phyloP scores from a whole-genome alignment of 345 rosid species.

The Syzygium aromaticum region DNA sequence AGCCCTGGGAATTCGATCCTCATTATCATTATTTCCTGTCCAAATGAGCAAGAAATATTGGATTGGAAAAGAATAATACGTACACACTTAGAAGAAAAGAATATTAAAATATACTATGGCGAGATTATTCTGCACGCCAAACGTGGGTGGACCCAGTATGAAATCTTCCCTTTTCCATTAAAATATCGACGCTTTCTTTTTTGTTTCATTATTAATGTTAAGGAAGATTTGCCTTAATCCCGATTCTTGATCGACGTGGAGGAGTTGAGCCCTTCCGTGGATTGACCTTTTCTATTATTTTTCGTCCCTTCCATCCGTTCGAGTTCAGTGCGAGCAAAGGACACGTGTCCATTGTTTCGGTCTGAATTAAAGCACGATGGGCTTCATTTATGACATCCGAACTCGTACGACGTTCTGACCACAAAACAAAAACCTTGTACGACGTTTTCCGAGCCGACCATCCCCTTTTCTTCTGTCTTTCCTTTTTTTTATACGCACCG shows the following conservation, averaged over 20 bases:
- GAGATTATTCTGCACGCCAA: not conserved
- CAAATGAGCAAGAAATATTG: not conserved
- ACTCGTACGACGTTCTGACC: not conserved
- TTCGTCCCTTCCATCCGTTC: not conserved
- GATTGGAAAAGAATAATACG: not conserved
- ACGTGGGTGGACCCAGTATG: not conserved
- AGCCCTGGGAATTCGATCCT: not conserved
- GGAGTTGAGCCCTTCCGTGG: not conserved
- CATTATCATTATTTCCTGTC: not conserved
- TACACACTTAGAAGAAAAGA: not conserved
- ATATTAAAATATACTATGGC: not conserved
- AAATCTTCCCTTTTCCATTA: not conserved
- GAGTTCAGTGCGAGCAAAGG: not conserved
- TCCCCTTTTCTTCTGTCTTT: too few species aligned
- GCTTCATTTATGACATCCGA: not conserved
- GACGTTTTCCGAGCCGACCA: not conserved
- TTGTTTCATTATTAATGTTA: not conserved
- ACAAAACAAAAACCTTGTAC: too few species aligned
- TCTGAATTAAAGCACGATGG: not conserved
- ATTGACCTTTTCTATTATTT: not conserved
- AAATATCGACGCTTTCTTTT: not conserved
- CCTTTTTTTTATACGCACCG: not conserved
- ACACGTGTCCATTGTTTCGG: not conserved
- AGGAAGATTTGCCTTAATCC: not conserved
- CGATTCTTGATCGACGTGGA: not conserved